Evolutionary conservation across 345 rosid genomes (phyloP).

Genomic region (Balakata baccata): DNA sequence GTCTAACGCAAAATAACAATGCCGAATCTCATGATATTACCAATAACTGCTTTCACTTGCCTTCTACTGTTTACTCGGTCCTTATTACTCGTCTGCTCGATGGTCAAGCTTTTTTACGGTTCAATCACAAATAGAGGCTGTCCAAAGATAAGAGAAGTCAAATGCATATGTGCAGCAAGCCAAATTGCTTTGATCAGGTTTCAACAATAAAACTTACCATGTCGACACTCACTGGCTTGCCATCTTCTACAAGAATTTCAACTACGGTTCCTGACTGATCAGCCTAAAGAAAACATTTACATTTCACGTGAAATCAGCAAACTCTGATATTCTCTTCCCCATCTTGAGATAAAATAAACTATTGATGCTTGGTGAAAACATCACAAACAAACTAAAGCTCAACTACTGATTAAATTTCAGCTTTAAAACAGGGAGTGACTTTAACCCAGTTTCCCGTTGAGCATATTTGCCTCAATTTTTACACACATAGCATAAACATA

Average conservation of each 20-base stretch:
- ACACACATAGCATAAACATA: neutral
- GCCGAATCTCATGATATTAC: conserved; percentile 34
- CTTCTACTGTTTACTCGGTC: conserved; percentile 11
- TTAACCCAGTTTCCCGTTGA: neutral
- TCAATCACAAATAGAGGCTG: conserved; percentile 82
- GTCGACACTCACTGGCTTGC: conserved; percentile 68
- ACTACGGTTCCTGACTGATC: conserved; percentile 76
- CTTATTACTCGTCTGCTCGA: conserved; percentile 2
- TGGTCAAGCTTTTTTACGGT: conserved; percentile 38
- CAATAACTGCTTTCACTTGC: conserved; percentile 16
- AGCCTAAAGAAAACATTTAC: conserved; percentile 40
- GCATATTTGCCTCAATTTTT: neutral
- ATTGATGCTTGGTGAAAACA: neutral
- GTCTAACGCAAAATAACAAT: conserved; percentile 23
- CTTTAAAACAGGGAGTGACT: neutral
- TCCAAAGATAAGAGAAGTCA: conserved; percentile 6
- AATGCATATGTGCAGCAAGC: neutral
- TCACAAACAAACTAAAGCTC: neutral
- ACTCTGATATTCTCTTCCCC: neutral
- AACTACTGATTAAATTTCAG: neutral
- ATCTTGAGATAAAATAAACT: neutral
- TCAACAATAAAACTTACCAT: conserved; percentile 40
- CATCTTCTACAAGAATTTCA: conserved; percentile 70
- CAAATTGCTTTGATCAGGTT: neutral
- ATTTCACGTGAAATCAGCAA: conserved; percentile 6